A percentile compares a stretch with the other conserved stretches of the same genome.
phyloP scores from a whole-genome alignment of 2,329 filamentous ascomycete species.

The Fusarium odoratissimum region DNA sequence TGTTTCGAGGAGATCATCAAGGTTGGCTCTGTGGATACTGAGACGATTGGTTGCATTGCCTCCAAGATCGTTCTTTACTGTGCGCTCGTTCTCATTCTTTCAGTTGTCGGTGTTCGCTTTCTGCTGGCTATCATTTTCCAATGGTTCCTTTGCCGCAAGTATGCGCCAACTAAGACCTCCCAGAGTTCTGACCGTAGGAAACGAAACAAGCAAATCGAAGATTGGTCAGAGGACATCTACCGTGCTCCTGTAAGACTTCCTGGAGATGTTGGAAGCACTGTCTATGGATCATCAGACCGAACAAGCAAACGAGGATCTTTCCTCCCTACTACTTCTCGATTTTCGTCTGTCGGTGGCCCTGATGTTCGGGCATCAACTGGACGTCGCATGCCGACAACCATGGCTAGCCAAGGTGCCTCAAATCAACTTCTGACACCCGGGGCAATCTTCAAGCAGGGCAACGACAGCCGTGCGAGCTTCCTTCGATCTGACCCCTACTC shows the following conservation, averaged over 20 bases:
- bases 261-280: constrained; percentile 76
- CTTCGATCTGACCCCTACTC: constrained; percentile 69
- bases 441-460: constrained; percentile 76
- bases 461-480: constrained; percentile 74
- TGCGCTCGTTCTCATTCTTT: constrained; percentile 89
- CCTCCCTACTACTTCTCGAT: constrained; percentile 92
- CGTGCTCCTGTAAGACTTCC: constrained; percentile 85
- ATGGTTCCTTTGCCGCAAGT: constrained; percentile 92
- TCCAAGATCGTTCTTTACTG: constrained; percentile 97
- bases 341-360: constrained; percentile 88
- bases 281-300: constrained; percentile 70
- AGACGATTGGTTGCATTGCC: constrained; percentile 96
- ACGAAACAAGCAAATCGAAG: constrained; percentile 92
- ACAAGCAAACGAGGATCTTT: constrained; percentile 87
- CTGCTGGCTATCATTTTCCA: constrained; percentile 91
- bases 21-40: constrained; percentile 94
- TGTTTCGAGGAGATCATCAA: constrained; percentile 96
- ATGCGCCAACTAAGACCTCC: constrained; percentile 86
- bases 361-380: constrained; percentile 65
- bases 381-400: constrained; percentile 80
- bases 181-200: constrained; percentile 84
- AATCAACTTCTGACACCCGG: constrained; percentile 77
- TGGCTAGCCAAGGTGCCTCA: constrained; percentile 88
- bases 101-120: constrained; percentile 89
- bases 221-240: constrained; percentile 98